A percentile compares a stretch with the other conserved stretches of the same genome.
These are phyloP conservation scores for Orbilia brochopaga DNA, from an alignment of 2,329 filamentous ascomycete genomes.

Conservation along the genomic window DNA sequence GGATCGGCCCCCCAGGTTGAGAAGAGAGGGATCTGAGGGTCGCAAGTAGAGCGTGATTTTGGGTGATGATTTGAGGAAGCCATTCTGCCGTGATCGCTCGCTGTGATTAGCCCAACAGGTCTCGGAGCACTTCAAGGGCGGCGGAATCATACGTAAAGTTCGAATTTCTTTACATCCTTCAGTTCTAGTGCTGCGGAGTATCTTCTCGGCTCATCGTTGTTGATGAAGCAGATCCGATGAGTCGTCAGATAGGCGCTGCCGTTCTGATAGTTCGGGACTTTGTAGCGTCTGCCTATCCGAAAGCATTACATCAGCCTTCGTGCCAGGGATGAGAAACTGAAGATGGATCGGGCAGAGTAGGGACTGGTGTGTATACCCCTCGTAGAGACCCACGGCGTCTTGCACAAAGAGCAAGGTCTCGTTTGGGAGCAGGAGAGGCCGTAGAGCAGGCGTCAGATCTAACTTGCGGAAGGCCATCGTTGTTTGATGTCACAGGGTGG, in stretches of 20 bases:
- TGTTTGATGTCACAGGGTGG: conserved; percentile 41
- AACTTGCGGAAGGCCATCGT: conserved; percentile 60
- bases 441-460: conserved; percentile 93
- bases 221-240: conserved; percentile 93
- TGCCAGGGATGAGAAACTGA: conserved; percentile 11
- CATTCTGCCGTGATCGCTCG: no score
- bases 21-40: conserved; percentile 58
- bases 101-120: conserved; percentile 23
- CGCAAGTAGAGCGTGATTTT: conserved; percentile 92
- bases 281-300: conserved; percentile 74
- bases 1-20: conserved; percentile 58
- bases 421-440: conserved; percentile 88
- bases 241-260: conserved; percentile 96
- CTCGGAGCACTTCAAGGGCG: conserved; percentile 44
- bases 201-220: conserved; percentile 81
- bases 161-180: conserved; percentile 86
- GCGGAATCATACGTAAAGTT: conserved; percentile 76
- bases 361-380: conserved; percentile 71
- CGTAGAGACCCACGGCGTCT: conserved; percentile 95
- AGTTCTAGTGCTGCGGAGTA: conserved; percentile 84
- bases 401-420: conserved; percentile 96
- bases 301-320: conserved; percentile 50
- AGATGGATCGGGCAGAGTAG: conserved; percentile 24
- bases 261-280: conserved; percentile 91
- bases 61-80: conserved; percentile 91